phyloP scores from a whole-genome alignment of 768 basidiomycete genomes.

The Amanita inopinata region DNA sequence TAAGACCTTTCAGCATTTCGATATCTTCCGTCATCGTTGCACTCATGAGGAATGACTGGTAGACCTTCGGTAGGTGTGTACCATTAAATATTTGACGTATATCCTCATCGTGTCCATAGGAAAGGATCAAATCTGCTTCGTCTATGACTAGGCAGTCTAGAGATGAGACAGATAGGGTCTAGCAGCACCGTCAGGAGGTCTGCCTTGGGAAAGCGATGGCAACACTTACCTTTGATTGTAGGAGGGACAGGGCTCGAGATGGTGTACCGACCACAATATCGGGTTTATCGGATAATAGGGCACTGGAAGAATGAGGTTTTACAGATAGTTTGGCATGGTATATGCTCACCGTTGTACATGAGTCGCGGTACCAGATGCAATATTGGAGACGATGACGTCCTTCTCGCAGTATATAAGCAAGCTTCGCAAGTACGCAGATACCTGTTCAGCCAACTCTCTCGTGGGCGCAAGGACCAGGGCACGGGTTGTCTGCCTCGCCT shows the following conservation, averaged over 20 bases:
- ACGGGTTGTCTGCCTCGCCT: conserved; percentile 49
- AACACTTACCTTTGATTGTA: conserved; percentile 23
- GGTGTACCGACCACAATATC: conserved; percentile 32
- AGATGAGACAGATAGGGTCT: conserved; percentile 56
- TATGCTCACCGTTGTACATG: conserved; percentile 62
- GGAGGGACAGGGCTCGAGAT: conserved; percentile 23
- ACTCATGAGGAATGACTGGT: conserved; percentile 92
- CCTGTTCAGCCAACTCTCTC: conserved; percentile 88
- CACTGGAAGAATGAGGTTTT: conserved; percentile 15
- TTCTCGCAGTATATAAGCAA: conserved; percentile 74
- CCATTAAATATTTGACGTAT: conserved; percentile 62
- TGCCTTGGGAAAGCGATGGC: not conserved
- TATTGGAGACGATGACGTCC: conserved; percentile 61
- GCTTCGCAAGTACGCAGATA: conserved; percentile 53
- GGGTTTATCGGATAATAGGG: conserved; percentile 30
- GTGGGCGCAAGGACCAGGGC: conserved; percentile 83
- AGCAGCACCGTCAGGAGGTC: not conserved
- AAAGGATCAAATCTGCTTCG: conserved; percentile 94
- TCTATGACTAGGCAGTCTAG: conserved; percentile 90
- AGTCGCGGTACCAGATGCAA: conserved; percentile 59
- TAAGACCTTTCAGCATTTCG: conserved; percentile 79
- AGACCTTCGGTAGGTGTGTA: conserved; percentile 67
- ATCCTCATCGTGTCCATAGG: conserved; percentile 93
- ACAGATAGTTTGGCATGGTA: not conserved
- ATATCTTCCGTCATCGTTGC: conserved; percentile 98